A percentile compares a stretch with the other conserved stretches of the same genome.
Evolutionary conservation across 371 early-diverging fungal genomes (phyloP).

Genomic region (Dichotomocladium elegans): DNA sequence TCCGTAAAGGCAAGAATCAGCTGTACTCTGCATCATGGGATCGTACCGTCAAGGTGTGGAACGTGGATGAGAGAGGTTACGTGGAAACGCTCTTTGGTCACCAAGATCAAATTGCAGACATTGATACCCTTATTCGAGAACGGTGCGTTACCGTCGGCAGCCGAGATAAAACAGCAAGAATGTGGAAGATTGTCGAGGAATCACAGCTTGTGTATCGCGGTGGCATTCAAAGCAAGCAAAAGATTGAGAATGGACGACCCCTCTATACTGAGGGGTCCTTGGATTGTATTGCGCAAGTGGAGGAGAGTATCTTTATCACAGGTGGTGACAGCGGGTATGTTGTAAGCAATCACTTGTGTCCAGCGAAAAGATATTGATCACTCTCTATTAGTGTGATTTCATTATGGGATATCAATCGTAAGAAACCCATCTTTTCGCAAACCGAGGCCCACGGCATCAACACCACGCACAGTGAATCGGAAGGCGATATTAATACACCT

Average conservation of each 20-base stretch:
- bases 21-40: conserved; percentile 91
- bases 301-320: conserved; percentile 86
- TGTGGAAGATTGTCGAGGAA: conserved; percentile 96
- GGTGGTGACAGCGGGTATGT: conserved; percentile 86
- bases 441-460: conserved; percentile 77
- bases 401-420: conserved; percentile 86
- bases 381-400: conserved; percentile 65
- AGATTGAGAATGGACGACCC: conserved; percentile 16
- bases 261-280: conserved; percentile 68
- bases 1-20: conserved; percentile 80
- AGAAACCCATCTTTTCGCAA: conserved; percentile 84
- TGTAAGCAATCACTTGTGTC: not conserved
- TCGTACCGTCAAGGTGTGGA: conserved; percentile 95
- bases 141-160: conserved; percentile 91
- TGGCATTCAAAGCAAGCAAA: conserved; percentile 58
- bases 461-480: conserved; percentile 31
- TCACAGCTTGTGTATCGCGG: conserved; percentile 91
- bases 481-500: conserved; percentile 49
- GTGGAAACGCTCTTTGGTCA: conserved; percentile 98
- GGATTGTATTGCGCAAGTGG: conserved; percentile 86
- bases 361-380: not conserved
- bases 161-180: conserved; percentile 85
- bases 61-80: conserved; percentile 85
- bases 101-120: conserved; percentile 80
- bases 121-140: conserved; percentile 81